A percentile compares a stretch with the other conserved stretches of the same genome.
Evolutionary conservation across 306 rosid species (phyloP).

Genomic region (Benincasa hispida): DNA sequence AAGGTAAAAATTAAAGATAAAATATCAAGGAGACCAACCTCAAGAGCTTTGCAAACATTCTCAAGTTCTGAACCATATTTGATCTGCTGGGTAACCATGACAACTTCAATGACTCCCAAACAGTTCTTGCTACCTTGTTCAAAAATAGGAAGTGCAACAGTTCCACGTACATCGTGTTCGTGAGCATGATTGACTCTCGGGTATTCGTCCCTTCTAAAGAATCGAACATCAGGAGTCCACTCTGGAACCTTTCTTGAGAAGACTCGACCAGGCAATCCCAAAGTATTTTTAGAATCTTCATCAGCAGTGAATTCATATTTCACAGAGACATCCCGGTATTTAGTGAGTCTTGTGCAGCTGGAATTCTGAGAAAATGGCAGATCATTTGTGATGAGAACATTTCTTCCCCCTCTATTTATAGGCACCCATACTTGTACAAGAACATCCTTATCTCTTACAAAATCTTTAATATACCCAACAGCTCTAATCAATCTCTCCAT

Average conservation of each 20-base stretch:
- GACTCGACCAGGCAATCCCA: constrained; percentile 87
- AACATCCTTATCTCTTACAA: constrained; percentile 48
- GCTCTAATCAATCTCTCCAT: constrained; percentile 54
- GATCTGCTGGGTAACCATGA: constrained; percentile 54
- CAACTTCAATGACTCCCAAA: constrained; percentile 88
- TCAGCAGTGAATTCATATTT: constrained; percentile 49
- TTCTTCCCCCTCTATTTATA: constrained; percentile 41
- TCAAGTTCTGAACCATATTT: constrained; percentile 61
- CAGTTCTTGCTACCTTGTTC: constrained; percentile 64
- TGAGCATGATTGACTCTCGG: constrained; percentile 70
- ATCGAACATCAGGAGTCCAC: constrained; percentile 94
- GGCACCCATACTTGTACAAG: constrained; percentile 92
- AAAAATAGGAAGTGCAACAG: constrained; percentile 78
- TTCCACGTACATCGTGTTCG: constrained; percentile 54
- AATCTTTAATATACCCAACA: constrained; percentile 38
- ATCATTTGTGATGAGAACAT: constrained; percentile 45
- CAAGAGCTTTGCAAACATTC: constrained; percentile 77
- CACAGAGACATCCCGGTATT: constrained; percentile 52
- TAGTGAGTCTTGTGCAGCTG: constrained; percentile 42
- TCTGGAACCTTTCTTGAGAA: constrained; percentile 67
- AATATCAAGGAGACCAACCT: constrained; percentile 40
- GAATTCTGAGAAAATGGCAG: constrained; percentile 45
- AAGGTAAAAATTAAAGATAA: constrained; percentile 6
- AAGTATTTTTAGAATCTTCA: constrained; percentile 32
- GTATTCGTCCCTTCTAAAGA: constrained; percentile 66